These are phyloP conservation scores for Potentilla sterilis DNA, from an alignment of 306 rosid species.

Conservation along the genomic window DNA sequence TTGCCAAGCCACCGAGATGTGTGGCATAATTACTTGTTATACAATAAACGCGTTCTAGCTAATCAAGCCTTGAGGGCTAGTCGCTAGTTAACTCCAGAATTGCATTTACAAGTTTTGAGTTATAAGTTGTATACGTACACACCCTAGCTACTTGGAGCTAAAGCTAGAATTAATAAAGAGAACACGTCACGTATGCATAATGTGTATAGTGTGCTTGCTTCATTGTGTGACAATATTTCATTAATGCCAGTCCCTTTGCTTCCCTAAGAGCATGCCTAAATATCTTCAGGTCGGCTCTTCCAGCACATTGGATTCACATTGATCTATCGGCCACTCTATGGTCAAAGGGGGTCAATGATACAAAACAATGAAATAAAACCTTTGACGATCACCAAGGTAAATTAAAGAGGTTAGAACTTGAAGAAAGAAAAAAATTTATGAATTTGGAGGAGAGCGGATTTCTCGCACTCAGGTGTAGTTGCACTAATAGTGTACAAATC, in stretches of 20 bases:
- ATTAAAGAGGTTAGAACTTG: background rate
- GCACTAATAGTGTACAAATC: too few species aligned
- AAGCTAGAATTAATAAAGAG: constrained; percentile 29
- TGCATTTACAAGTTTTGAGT: constrained; percentile 15
- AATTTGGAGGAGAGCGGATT: too few species aligned
- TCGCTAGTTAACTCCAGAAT: constrained; percentile 6
- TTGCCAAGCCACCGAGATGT: background rate
- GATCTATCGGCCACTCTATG: constrained; percentile 8
- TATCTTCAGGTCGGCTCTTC: constrained; percentile 42
- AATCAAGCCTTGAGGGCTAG: constrained; percentile 10
- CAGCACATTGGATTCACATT: constrained; percentile 16
- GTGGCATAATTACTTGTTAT: constrained; percentile 10
- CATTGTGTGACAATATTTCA: constrained; percentile 12
- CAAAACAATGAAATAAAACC: constrained; percentile 34
- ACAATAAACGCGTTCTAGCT: constrained; percentile 6
- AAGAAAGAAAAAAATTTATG: too few species aligned
- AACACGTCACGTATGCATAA: constrained; percentile 22
- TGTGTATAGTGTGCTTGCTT: constrained; percentile 26
- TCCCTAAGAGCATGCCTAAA: constrained; percentile 53
- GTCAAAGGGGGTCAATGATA: background rate
- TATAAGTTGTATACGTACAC: constrained; percentile 19
- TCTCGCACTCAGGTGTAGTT: too few species aligned
- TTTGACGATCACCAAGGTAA: constrained; percentile 29
- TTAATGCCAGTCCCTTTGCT: constrained; percentile 60
- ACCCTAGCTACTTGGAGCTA: constrained; percentile 33